Evolutionary conservation across 768 basidiomycete species (phyloP), one percentile per base, ranked within the genome.

Genomic region (Cystobasidium tubakii): DNA sequence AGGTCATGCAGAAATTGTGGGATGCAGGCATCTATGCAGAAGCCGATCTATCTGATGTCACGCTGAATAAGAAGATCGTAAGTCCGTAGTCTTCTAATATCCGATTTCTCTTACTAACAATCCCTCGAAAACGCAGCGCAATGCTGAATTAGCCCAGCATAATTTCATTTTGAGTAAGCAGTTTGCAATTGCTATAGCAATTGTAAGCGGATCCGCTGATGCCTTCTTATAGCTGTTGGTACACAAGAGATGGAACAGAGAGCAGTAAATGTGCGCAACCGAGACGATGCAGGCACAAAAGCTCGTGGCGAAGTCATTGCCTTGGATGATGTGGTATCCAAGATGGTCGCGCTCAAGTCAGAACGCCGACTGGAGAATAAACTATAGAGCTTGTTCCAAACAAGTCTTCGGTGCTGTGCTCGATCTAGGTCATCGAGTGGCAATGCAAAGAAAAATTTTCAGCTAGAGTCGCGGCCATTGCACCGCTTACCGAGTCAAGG

Each of bases 81-180:
- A 31, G 70, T 67, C 31, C 2, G 29, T 25, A 55, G 57, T 29
- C 27, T 4, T 12, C 57, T 27, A 9, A 9, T 64, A 10, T 44
- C 70, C 29, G 60, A 23, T 33, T 25, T 3, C 19, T 27, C 34
- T 25, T 12, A 25, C 70, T n/a, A 53, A 64, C 71, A 7, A 62
- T 7, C 62, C 71, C 31, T 66, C 27, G 25, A n/a, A 23, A 27
- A 15, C 19, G 15, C 57, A 72, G 70, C 86, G 94, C 33, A 97
- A 98, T 80, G 94, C 91, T 25, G 94, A 99, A 83, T 87, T 95
- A 76, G 91, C 93, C 36, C 95, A 97, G 81, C 96, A 95, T 83
- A 98, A 98, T 83, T 97, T 96, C 81, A 92, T 97, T 78, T 85
- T 98, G 76, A 92, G 94, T 96, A 75, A 69, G 88, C 74, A 42